phyloP scores from a whole-genome alignment of 208 protist genomes.

The Trypanosoma rangeli region DNA sequence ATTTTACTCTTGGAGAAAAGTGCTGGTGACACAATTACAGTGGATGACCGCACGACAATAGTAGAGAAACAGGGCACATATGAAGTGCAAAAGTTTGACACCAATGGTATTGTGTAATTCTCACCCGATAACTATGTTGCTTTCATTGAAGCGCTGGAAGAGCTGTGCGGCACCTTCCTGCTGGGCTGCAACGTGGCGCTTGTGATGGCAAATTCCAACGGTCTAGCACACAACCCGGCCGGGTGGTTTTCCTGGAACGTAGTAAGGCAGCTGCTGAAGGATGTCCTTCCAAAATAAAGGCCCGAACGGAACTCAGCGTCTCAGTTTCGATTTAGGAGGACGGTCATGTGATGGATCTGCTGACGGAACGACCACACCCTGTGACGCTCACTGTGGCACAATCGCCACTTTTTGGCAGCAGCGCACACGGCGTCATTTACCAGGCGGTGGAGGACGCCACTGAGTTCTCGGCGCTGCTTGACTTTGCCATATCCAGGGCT shows the following conservation, averaged over 20 bases:
- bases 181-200: conserved; percentile 63
- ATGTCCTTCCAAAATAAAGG: conserved; percentile 42
- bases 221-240: conserved; percentile 38
- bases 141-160: conserved; percentile 48
- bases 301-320: conserved; percentile 43
- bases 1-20: conserved; percentile 52
- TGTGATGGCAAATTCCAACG: conserved; percentile 64
- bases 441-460: conserved; percentile 50
- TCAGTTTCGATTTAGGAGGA: conserved; percentile 70
- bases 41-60: conserved; percentile 59
- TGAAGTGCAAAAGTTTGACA: conserved; percentile 73
- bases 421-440: conserved; percentile 57
- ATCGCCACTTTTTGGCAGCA: conserved; percentile 74
- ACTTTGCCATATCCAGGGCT: conserved; percentile 31
- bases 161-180: conserved; percentile 60
- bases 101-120: conserved; percentile 50
- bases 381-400: conserved; percentile 56
- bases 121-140: conserved; percentile 40
- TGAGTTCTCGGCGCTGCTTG: conserved; percentile 67
- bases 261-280: conserved; percentile 53
- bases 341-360: conserved; percentile 69
- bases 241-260: conserved; percentile 69
- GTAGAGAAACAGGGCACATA: conserved; percentile 47
- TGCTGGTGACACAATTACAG: conserved; percentile 27
- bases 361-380: conserved; percentile 22